These are phyloP conservation scores for Cladosporium sp. DNA, from an alignment of 2,329 filamentous ascomycete species.

Conservation along the genomic window DNA sequence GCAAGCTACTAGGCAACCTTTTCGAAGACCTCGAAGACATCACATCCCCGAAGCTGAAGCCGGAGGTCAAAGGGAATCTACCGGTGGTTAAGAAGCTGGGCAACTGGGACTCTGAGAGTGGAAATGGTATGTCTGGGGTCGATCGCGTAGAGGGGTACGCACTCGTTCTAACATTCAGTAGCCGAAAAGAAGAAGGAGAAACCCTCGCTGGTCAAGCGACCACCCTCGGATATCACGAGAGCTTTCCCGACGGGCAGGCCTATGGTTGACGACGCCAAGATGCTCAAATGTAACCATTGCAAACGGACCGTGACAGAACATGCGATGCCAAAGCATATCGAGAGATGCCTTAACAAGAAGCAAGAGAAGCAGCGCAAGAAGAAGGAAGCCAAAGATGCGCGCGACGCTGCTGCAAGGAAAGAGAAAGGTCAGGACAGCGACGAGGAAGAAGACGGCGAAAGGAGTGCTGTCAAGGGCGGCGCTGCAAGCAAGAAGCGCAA, in stretches of 20 bases:
- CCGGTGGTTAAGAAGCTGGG: slow-evolving; percentile 37
- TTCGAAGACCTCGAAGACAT: slow-evolving; percentile 34
- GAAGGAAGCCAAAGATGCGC: slow-evolving; percentile 63
- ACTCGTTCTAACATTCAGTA: background rate
- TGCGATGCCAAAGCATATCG: slow-evolving; percentile 75
- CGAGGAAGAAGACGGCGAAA: slow-evolving; percentile 36
- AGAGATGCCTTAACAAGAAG: slow-evolving; percentile 80
- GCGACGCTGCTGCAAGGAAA: slow-evolving; percentile 51
- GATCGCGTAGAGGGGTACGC: background rate
- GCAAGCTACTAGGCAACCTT: slow-evolving; percentile 27
- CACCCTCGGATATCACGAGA: slow-evolving; percentile 74
- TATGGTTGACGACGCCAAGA: slow-evolving; percentile 74
- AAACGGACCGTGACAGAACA: slow-evolving; percentile 81
- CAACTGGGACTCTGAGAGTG: slow-evolving; percentile 35
- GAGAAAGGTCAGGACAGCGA: slow-evolving; percentile 45
- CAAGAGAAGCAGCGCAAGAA: slow-evolving; percentile 63
- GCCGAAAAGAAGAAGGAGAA: slow-evolving; percentile 20
- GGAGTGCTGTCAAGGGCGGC: slow-evolving; percentile 33
- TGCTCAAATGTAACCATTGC: slow-evolving; percentile 86
- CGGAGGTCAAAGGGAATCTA: slow-evolving; percentile 32
- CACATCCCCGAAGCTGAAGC: slow-evolving; percentile 25
- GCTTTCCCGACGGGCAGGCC: slow-evolving; percentile 81
- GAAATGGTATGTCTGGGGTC: slow-evolving; percentile 23
- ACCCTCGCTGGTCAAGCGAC: slow-evolving; percentile 49
- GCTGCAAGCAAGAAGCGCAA: slow-evolving; percentile 46